phyloP scores from a whole-genome alignment of 2,329 filamentous ascomycete species.

The Pseudocercospora cruenta region DNA sequence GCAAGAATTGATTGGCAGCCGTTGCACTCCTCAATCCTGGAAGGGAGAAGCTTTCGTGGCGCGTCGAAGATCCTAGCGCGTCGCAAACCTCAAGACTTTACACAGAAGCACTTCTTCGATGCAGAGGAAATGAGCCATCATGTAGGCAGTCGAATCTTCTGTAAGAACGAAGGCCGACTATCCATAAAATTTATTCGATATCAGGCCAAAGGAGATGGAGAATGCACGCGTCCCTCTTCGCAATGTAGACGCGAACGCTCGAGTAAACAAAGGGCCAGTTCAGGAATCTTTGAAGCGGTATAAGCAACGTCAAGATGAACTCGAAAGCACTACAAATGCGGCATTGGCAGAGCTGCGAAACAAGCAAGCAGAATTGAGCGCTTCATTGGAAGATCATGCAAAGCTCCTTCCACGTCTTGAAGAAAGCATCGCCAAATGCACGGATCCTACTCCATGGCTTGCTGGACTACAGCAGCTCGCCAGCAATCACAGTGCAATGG shows the following conservation, averaged over 20 bases:
- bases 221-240: not conserved
- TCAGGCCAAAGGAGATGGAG: not conserved
- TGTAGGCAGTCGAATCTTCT: not conserved
- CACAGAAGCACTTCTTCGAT: not conserved
- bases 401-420: not conserved
- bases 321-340: not conserved
- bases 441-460: not conserved
- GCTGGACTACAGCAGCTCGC: not conserved
- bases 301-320: not conserved
- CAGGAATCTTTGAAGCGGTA: not conserved
- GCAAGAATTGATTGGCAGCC: not conserved
- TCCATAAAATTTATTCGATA: not conserved
- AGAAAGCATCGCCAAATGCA: not conserved
- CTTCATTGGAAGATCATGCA: not conserved
- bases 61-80: not conserved
- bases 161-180: not conserved
- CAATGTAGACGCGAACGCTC: not conserved
- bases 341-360: not conserved
- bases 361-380: not conserved
- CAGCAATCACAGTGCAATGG: not conserved
- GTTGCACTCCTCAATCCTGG: not conserved
- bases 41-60: not conserved
- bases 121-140: not conserved
- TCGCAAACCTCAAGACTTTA: not conserved
- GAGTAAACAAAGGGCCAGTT: not conserved